These are phyloP conservation scores for Trichoderma semiorbis DNA, from an alignment of 2,329 filamentous ascomycete species.

Conservation along the genomic window DNA sequence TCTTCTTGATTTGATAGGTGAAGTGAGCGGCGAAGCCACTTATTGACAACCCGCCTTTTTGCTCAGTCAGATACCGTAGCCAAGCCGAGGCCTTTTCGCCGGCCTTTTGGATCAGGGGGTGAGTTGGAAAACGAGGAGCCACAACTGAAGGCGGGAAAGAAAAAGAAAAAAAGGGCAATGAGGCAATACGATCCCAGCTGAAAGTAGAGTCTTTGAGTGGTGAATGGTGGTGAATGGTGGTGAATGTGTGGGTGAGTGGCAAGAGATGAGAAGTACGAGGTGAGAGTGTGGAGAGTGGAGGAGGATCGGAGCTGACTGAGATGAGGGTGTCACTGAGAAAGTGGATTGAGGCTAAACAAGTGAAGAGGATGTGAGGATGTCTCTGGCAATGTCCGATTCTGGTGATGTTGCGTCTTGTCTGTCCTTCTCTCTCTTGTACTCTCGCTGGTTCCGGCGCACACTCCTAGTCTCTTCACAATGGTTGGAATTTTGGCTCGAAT, in stretches of 20 bases:
- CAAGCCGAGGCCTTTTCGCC: neutral
- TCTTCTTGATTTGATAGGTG: neutral
- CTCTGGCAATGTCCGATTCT: neutral
- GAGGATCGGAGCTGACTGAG: neutral
- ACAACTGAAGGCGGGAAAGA: neutral
- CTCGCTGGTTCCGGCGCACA: neutral
- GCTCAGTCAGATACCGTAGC: neutral
- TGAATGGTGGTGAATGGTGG: neutral
- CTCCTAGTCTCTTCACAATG: neutral
- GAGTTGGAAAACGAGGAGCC: neutral
- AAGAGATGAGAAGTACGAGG: neutral
- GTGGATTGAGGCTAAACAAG: neutral
- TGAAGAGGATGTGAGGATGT: neutral
- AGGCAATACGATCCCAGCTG: neutral
- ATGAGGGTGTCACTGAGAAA: neutral
- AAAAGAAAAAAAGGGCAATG: neutral
- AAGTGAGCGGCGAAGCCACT: slow-evolving; percentile 9
- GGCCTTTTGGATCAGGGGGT: neutral
- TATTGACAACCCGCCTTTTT: neutral
- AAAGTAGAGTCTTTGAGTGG: neutral
- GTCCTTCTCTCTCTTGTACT: neutral
- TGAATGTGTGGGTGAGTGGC: neutral
- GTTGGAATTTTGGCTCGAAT: neutral
- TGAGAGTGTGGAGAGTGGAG: neutral
- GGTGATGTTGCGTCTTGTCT: neutral